Base-by-base conservation (phyloP, 2,329 filamentous ascomycete species). In the Cladosporium velox region DNA sequence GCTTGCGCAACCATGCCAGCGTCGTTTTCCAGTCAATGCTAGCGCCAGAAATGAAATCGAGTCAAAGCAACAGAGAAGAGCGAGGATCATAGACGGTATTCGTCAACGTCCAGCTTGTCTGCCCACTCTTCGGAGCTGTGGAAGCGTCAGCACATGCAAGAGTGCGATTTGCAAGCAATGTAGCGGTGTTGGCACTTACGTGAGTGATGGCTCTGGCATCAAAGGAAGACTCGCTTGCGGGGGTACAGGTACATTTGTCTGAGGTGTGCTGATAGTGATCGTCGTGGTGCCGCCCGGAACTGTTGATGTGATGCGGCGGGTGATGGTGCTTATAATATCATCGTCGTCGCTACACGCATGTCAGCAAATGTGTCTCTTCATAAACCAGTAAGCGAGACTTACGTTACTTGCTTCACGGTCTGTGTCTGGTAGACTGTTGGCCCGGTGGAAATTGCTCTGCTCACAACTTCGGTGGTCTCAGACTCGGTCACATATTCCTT, bases 401-500 rank as follows among this genome's bases (percentile, higher is more conserved):
- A 75, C 74, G 69, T 69, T 4, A 68, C 71, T 38, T 71, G 38
- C 59, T 73, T 67, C 34, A 77, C 35, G 30, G 73, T 76, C 51
- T 68, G 59, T 4, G 76, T 77, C 55, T 74, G 58, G 54, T 71
- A 74, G 8, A 74, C 72, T 26, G 75, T 77, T 34, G 72, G 69
- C 18, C 65, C 71, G 12, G 72, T 74, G 2, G 67, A 69, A 4
- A 68, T 49, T 2, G 62, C 67, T 1, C 68, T 71, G 44, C 61
- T 67, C 12, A 49, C 55, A 44, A 67, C 61, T 8, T 65, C 55
- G 28, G 73, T 76, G 2, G 68, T 75, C 15, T 70, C 78, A 2
- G 72, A 77, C 59, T 80, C 76, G 0, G 73, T 78, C 59, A 77
- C 71, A 38, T 78, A 80, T 51, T 78, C 74, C 34, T 79, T 61